These are phyloP conservation scores for Phytophthora cryptogea DNA, from an alignment of 352 stramenopile species.

Conservation along the genomic window DNA sequence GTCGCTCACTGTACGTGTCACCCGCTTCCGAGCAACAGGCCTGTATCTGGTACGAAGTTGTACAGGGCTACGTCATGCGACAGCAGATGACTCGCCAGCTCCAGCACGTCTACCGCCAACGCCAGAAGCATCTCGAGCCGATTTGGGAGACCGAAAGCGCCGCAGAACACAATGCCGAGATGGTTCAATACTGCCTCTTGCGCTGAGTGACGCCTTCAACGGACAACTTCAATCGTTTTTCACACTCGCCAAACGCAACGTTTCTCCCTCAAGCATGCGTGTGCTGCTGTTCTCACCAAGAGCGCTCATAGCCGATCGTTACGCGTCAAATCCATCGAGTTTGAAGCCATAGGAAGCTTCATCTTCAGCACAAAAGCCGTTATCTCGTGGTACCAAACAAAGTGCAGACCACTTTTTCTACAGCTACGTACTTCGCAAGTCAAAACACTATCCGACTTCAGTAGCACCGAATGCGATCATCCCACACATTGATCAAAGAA, in stretches of 20 bases:
- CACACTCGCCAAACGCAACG: background rate
- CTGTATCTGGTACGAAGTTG: constrained; percentile 65
- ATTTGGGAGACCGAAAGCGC: constrained; percentile 47
- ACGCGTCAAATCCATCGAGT: constrained; percentile 6
- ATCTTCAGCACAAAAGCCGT: constrained; percentile 1
- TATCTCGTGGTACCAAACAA: too few relatives aligned
- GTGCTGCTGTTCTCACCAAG: constrained; percentile 17
- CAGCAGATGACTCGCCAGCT: constrained; percentile 44
- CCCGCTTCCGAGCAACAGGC: constrained; percentile 59
- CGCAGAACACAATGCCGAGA: constrained; percentile 25
- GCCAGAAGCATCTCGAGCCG: constrained; percentile 43
- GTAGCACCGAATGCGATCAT: constrained; percentile 1
- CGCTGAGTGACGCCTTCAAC: constrained; percentile 10
- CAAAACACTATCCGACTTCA: background rate
- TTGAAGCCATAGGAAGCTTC: constrained; percentile 41
- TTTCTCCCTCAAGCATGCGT: constrained; percentile 11
- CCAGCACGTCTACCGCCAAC: constrained; percentile 43
- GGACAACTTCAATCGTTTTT: background rate
- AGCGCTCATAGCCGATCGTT: constrained; percentile 1
- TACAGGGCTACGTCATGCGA: constrained; percentile 51
- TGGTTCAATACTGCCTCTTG: constrained; percentile 26
- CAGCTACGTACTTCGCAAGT: too few relatives aligned
- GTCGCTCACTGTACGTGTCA: constrained; percentile 50
- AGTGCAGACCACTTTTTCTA: too few relatives aligned
- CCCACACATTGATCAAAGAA: background rate